Conservation (phyloP, 179 eudicot species). For the Carnegiea gigantea region DNA sequence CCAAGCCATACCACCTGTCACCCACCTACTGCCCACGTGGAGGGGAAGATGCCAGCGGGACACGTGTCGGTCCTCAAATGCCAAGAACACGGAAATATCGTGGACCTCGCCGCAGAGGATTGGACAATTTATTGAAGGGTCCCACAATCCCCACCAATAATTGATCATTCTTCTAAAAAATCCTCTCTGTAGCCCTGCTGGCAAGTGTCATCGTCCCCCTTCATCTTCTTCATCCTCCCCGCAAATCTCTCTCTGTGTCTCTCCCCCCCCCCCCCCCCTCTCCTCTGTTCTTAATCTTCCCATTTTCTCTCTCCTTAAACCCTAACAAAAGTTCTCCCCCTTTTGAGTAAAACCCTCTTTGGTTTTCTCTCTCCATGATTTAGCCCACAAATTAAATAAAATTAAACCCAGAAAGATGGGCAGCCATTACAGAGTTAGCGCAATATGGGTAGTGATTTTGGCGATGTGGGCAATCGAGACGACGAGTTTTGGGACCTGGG, state of each 20-base stretch:
- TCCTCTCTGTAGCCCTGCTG: slow-evolving; percentile 46
- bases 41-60: background rate
- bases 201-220: slow-evolving; percentile 15
- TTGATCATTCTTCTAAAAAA: slow-evolving; percentile 34
- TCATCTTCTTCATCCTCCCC: background rate
- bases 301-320: slow-evolving; percentile 25
- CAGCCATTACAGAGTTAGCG: background rate
- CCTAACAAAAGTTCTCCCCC: slow-evolving; percentile 1
- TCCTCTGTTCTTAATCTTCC: slow-evolving; percentile 1
- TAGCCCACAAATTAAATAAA: background rate
- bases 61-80: background rate
- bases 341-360: background rate
- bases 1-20: slow-evolving; percentile 1
- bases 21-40: background rate
- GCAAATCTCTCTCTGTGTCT: slow-evolving; percentile 1
- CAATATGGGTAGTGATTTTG: background rate
- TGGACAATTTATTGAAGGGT: slow-evolving; percentile 6
- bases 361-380: slow-evolving; percentile 10
- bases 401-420: background rate
- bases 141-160: slow-evolving; percentile 43
- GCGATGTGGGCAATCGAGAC: slow-evolving; percentile 10
- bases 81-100: background rate
- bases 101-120: slow-evolving; percentile 10
- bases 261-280: no score
- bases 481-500: background rate